Base-by-base conservation (phyloP, 768 basidiomycete genomes). In the Russula vinacea region DNA sequence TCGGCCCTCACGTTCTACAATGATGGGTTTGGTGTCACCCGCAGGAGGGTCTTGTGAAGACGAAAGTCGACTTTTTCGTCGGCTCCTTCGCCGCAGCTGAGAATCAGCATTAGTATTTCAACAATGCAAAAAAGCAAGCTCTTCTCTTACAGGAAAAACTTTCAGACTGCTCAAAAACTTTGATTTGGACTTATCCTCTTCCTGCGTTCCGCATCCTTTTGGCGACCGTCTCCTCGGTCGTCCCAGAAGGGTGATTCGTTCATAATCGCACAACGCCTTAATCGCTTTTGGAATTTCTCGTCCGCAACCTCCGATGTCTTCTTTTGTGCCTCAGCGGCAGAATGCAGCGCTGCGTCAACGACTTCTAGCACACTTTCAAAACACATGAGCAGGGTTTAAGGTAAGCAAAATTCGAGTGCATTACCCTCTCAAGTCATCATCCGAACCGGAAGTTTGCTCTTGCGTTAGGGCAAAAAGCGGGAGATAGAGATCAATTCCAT, bases 261-360 rank as follows among this genome's bases (percentile, higher is more conserved):
- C 45, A 50, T 64, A 59, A 5, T 4, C 13, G 11, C n/a, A 19
- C 57, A 64, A 52, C 33, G 6, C 17, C 7, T 29, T 11, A 24
- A 47, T 19, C 1, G 62, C 14, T 9, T 1, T 39, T 49, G 1
- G n/a, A 64, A 42, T 13, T 45, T 53, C n/a, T 8, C 10, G 29
- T 64, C 58, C 16, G 17, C 29, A 2, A 10, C 35, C 16, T 39
- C 5, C 16, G 58, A 49, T 13, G 19, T 39, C 57, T 53, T 58
- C n/a, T n/a, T n/a, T n/a, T n/a, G n/a, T n/a, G n/a, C n/a, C 17
- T 55, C 58, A 16, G 63, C 29, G 5, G 53, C 63, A 10, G 35
- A 49, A 13, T 11, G 13, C 19, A 60, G 26, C 7, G 63, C 63
- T 5, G 47, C 37, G 13, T 60, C 58, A 24, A 49, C 53, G 19